These are phyloP conservation scores for Penicillium coffeae DNA, from an alignment of 495 filamentous ascomycete species.

Conservation along the genomic window DNA sequence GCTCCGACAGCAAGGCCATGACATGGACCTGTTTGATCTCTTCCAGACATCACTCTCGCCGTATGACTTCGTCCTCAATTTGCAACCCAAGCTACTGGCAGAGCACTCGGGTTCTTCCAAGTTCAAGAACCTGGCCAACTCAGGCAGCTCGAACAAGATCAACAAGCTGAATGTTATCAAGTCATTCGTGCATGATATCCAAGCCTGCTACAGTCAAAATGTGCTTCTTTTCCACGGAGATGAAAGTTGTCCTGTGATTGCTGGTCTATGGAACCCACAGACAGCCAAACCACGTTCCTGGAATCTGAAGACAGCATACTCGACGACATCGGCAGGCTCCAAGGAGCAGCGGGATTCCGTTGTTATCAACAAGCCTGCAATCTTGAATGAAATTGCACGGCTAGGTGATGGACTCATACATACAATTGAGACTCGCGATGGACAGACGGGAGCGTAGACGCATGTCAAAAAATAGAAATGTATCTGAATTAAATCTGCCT, in stretches of 20 bases:
- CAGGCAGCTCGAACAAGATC: slow-evolving; percentile 9
- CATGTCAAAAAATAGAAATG: not conserved
- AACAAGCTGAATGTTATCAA: slow-evolving; percentile 39
- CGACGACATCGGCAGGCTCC: slow-evolving; percentile 52
- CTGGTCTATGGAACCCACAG: slow-evolving; percentile 78
- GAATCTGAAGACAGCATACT: slow-evolving; percentile 65
- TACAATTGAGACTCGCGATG: slow-evolving; percentile 27
- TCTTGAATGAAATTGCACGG: slow-evolving; percentile 72
- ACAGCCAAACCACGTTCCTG: slow-evolving; percentile 49
- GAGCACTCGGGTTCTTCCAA: slow-evolving; percentile 29
- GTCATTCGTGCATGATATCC: slow-evolving; percentile 57
- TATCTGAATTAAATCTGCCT: slow-evolving; percentile 12
- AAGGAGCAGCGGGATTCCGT: slow-evolving; percentile 35
- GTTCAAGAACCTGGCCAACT: slow-evolving; percentile 68
- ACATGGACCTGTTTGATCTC: slow-evolving; percentile 56
- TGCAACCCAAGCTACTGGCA: slow-evolving; percentile 48
- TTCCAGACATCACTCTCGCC: slow-evolving; percentile 67
- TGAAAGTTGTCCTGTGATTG: slow-evolving; percentile 55
- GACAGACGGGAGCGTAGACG: not conserved
- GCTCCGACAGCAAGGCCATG: slow-evolving; percentile 52
- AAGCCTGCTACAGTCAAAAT: slow-evolving; percentile 55
- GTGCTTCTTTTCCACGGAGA: slow-evolving; percentile 72
- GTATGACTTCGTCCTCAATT: slow-evolving; percentile 79
- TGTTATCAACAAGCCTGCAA: slow-evolving; percentile 65
- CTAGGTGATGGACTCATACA: slow-evolving; percentile 42